A percentile compares a stretch with the other conserved stretches of the same genome.
Evolutionary conservation across 352 stramenopile species (phyloP).

Genomic region (Pseudoperonospora humuli): DNA sequence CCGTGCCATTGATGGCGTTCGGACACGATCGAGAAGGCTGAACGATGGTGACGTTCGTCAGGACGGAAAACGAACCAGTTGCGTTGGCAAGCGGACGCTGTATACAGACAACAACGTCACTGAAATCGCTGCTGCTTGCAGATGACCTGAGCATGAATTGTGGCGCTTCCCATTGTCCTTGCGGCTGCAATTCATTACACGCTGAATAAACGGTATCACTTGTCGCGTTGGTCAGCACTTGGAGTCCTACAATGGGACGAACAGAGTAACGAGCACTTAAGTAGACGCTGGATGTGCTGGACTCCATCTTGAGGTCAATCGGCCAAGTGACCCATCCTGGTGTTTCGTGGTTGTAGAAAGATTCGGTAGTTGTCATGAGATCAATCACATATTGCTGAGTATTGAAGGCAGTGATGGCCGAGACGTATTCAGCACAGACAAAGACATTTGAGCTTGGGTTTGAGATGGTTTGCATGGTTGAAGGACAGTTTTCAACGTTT

Average conservation of each 20-base stretch:
- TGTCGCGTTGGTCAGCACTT: slow-evolving; percentile 23
- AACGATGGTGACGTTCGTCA: slow-evolving; percentile 21
- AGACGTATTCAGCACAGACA: slow-evolving; percentile 24
- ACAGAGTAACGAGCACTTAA: slow-evolving; percentile 30
- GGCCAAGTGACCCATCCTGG: slow-evolving; percentile 36
- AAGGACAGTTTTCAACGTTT: slow-evolving; percentile 10
- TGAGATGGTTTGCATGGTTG: slow-evolving; percentile 16
- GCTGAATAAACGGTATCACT: slow-evolving; percentile 15
- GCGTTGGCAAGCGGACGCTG: slow-evolving; percentile 12
- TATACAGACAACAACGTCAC: slow-evolving; percentile 23
- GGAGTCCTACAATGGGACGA: slow-evolving; percentile 24
- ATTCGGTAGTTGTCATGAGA: slow-evolving; percentile 31
- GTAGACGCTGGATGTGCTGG: slow-evolving; percentile 18
- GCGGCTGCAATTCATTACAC: slow-evolving; percentile 15
- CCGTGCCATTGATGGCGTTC: slow-evolving; percentile 8
- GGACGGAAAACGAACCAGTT: slow-evolving; percentile 10
- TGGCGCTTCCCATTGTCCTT: slow-evolving; percentile 15
- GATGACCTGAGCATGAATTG: slow-evolving; percentile 19
- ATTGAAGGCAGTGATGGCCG: slow-evolving; percentile 10
- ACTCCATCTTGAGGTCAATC: slow-evolving; percentile 17
- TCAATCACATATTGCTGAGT: slow-evolving; percentile 37
- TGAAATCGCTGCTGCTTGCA: slow-evolving; percentile 15
- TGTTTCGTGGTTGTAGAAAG: slow-evolving; percentile 39
- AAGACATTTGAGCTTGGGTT: slow-evolving; percentile 18
- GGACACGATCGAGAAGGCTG: slow-evolving; percentile 11